phyloP scores from a whole-genome alignment of 768 basidiomycete species.

The Dioszegia aurantiaca region DNA sequence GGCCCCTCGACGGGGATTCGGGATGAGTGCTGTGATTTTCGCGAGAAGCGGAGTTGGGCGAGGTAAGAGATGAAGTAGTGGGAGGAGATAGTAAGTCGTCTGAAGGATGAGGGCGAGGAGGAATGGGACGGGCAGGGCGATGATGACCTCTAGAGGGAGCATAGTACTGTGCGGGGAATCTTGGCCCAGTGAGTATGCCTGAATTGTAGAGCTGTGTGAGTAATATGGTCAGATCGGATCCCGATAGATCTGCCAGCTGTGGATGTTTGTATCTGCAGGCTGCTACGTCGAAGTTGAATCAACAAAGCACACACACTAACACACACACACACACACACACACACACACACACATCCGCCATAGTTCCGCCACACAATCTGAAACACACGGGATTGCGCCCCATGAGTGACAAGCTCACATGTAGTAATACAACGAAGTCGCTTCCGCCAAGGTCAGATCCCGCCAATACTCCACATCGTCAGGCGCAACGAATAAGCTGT shows the following conservation, averaged over 20 bases:
- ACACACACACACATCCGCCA: constrained; percentile 5
- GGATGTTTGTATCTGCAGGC: too few relatives aligned
- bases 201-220: too few relatives aligned
- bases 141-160: constrained; percentile 25
- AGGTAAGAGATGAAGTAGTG: constrained; percentile 21
- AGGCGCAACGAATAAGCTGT: too few relatives aligned
- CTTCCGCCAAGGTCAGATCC: too few relatives aligned
- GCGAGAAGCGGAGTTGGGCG: constrained; percentile 20
- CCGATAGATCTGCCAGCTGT: too few relatives aligned
- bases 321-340: too few relatives aligned
- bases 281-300: constrained; percentile 19
- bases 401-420: too few relatives aligned
- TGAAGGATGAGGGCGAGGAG: constrained; percentile 28
- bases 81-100: constrained; percentile 31
- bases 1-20: constrained; percentile 24
- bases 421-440: too few relatives aligned
- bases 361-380: background rate
- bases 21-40: constrained; percentile 32
- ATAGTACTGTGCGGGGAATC: constrained; percentile 7
- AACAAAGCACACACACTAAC: too few relatives aligned
- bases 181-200: background rate
- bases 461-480: too few relatives aligned
- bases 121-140: constrained; percentile 28
- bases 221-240: too few relatives aligned
- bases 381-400: constrained; percentile 4